Evolutionary conservation across 2,329 filamentous ascomycete genomes (phyloP).

Genomic region (Hypoxylon sp.): DNA sequence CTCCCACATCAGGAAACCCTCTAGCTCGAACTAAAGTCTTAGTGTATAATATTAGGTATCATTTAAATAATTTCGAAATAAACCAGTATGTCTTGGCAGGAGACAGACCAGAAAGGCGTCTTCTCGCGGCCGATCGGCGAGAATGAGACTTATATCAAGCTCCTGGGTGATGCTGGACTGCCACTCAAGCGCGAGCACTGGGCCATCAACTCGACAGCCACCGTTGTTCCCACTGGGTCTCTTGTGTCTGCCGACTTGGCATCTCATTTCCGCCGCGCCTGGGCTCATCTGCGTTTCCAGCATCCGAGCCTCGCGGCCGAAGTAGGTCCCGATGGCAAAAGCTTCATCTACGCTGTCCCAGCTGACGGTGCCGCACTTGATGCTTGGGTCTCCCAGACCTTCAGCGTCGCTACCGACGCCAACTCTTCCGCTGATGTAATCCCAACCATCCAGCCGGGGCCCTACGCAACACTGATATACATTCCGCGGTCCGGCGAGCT

Average conservation of each 20-base stretch:
- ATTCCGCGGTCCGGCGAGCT: constrained; percentile 40
- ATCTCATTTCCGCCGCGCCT: constrained; percentile 41
- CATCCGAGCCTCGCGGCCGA: constrained; percentile 45
- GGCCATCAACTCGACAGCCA: constrained; percentile 49
- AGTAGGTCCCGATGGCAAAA: constrained; percentile 31
- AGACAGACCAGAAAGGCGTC: constrained; percentile 34
- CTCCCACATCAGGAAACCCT: not conserved
- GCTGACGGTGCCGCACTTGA: constrained; percentile 38
- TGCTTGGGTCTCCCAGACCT: constrained; percentile 43
- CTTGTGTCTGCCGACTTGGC: constrained; percentile 40
- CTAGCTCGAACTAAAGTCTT: not conserved
- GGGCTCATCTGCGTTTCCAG: constrained; percentile 44
- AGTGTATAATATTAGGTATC: not conserved
- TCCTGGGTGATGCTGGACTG: constrained; percentile 50
- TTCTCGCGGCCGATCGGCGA: constrained; percentile 38
- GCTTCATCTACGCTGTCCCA: constrained; percentile 42
- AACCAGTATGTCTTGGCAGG: constrained; percentile 35
- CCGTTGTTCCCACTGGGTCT: constrained; percentile 45
- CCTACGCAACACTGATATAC: constrained; percentile 45
- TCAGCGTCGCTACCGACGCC: constrained; percentile 39
- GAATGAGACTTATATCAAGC: constrained; percentile 52
- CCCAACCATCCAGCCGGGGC: constrained; percentile 41
- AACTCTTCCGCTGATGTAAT: constrained; percentile 44
- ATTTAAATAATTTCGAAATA: not conserved
- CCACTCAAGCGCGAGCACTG: constrained; percentile 54